Evolutionary conservation across 2,329 filamentous ascomycete genomes (phyloP), one percentile per base, ranked within the genome.

Genomic region (Xylaria sp.): DNA sequence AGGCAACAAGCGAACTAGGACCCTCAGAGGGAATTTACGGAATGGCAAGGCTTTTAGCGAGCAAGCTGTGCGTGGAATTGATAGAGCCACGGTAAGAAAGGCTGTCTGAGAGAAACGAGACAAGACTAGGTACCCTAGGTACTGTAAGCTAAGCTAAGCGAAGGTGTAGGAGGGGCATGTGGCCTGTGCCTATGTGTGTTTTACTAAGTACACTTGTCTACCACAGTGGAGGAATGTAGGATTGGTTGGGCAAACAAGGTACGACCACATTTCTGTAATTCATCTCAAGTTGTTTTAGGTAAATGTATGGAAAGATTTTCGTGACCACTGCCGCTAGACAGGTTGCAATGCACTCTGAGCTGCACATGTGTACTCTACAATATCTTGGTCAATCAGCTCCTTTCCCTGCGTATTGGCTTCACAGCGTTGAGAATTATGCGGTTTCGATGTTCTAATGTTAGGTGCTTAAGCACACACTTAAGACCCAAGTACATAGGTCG

Each of bases 151-250:
- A 31, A 31, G 28, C 28, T 4, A 31, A 31, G 28, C 28, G 4
- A 31, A 31, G 28, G 5, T 31, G 4, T 9, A 9, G 28, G 28
- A 9, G 55, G 54, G 60, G 55, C 17, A 17, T 37, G 50, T 60
- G 51, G 61, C 37, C 57, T 12, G 61, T n/a, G n/a, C n/a, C n/a
- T n/a, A n/a, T n/a, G n/a, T 63, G 61, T 31, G 43, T 40, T 43
- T 12, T 23, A 6, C 40, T 23, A 23, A 23, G 15, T 47, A 33
- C 38, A 51, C 33, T 33, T 51, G 28, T 31, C 6, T 4, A 47
- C 3, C 28, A 12, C n/a, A n/a, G n/a, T n/a, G n/a, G n/a, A n/a
- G n/a, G n/a, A n/a, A n/a, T n/a, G 2, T 11, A 2, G 4, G 45
- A 23, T 47, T 9, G 45, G 45, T 31, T 17, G 45, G 21, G 28